Base-by-base conservation (phyloP, 225 moss, liverwort and hornwort genomes). In the Antitrichia curtipendula region DNA sequence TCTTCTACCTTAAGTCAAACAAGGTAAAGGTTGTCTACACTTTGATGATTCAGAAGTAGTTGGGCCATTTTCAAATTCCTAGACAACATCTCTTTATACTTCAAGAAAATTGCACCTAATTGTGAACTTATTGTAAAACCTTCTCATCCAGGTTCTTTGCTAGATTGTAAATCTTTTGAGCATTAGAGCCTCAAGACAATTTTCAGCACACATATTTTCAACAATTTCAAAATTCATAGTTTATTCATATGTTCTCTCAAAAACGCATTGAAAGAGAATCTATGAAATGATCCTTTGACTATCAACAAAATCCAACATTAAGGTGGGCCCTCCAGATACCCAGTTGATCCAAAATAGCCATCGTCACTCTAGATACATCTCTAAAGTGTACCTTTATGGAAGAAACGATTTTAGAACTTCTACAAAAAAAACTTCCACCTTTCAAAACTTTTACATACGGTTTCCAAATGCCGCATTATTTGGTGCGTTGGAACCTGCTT, bases 141-240 rank as follows among this genome's bases (percentile, higher is more conserved):
- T 0, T 47, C 31, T 29, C 47, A 47, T 73, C 18, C 29, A 47
- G 3, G 18, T 47, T 29, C 7, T 72, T 45, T 4, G 29, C 11
- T 45, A 45, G 6, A 72, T 28, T 28, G 28, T 16, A 45, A 71
- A 4, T 4, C 29, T 2, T 10, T 0, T 17, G 0, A 47, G 18
- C 5, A 29, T 31, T 2, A 18, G 17, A 47, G 10, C 29, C 11
- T 6, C 0, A 3, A 6, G 28, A 1, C 0, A 1, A 7, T 47
- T 47, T 72, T 7, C 0, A 18, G 1, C 5, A 7, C 6, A 45
- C 2, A 45, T 72, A 18, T 5, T 45, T 2, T 45, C 29, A 45
- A 17, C 0, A 28, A 2, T 72, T 45, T 72, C 6, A 45, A 45
- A 45, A 70, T 41, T 41, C 1, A 25, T 25, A 41, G 2, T 41